Percentiles rank a stretch among this genome's conserved stretches.
These are phyloP conservation scores for Cyberlindnera subsufficiens DNA, from an alignment of 805 yeast genomes.

Conservation along the genomic window DNA sequence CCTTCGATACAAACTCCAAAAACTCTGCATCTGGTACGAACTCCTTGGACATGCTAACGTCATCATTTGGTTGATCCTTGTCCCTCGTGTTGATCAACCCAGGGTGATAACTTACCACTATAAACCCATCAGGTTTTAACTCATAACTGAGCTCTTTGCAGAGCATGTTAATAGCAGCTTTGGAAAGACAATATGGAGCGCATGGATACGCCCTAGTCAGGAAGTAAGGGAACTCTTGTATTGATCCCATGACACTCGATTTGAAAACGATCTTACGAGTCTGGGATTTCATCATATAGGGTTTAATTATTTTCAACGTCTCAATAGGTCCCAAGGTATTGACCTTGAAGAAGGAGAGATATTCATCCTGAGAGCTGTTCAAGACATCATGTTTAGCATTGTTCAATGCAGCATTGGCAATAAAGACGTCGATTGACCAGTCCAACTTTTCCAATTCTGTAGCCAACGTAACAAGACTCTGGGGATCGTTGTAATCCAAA, in stretches of 20 bases:
- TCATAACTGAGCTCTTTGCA: constrained; percentile 24
- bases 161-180: constrained; percentile 29
- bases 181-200: constrained; percentile 31
- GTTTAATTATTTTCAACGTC: constrained; percentile 24
- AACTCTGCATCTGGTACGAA: constrained; percentile 12
- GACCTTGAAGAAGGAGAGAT: constrained; percentile 15
- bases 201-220: constrained; percentile 14
- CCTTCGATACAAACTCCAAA: constrained; percentile 5
- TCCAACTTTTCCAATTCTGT: constrained; percentile 16
- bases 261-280: constrained; percentile 26
- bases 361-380: constrained; percentile 17
- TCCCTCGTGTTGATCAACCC: constrained; percentile 19
- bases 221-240: constrained; percentile 14
- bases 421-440: constrained; percentile 28
- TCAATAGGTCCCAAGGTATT: constrained; percentile 31
- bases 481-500: constrained; percentile 15
- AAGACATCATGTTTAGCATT: constrained; percentile 15
- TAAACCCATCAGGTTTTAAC: constrained; percentile 21
- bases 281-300: constrained; percentile 21
- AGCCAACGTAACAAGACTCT: constrained; percentile 10
- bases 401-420: constrained; percentile 30
- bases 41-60: constrained; percentile 9
- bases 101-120: constrained; percentile 25
- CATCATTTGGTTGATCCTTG: constrained; percentile 10
- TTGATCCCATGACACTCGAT: constrained; percentile 26